phyloP scores from a whole-genome alignment of 169 alveolate species.

The Plasmodium vinckei region DNA sequence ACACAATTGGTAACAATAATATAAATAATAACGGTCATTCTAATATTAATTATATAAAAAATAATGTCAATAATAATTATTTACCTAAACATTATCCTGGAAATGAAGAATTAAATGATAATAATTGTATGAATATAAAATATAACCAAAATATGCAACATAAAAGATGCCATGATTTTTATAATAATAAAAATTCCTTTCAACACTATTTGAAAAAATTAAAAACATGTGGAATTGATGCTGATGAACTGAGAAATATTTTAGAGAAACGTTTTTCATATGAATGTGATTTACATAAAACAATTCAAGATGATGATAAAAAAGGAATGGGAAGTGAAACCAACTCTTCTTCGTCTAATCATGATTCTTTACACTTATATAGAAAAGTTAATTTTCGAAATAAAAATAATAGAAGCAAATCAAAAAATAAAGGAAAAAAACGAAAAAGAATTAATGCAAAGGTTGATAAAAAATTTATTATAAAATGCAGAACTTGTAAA shows the following conservation, averaged over 20 bases:
- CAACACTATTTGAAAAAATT: conserved; percentile 60
- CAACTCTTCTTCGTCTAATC: conserved; percentile 59
- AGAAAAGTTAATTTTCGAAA: conserved; percentile 40
- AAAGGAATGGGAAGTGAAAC: conserved; percentile 63
- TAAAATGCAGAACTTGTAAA: conserved; percentile 61
- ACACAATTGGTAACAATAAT: not conserved
- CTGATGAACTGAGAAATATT: conserved; percentile 35
- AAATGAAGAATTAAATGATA: conserved; percentile 10
- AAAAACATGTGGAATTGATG: conserved; percentile 61
- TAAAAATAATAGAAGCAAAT: conserved; percentile 52
- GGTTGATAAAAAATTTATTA: conserved; percentile 58
- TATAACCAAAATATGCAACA: conserved; percentile 36
- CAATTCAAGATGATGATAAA: conserved; percentile 52
- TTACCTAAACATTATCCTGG: not conserved
- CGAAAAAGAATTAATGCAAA: conserved; percentile 54
- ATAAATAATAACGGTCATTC: not conserved
- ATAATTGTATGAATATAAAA: conserved; percentile 24
- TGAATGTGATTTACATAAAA: conserved; percentile 36
- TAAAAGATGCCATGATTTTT: conserved; percentile 47
- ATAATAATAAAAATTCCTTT: conserved; percentile 50
- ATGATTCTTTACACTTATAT: conserved; percentile 38
- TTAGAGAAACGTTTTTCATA: conserved; percentile 34
- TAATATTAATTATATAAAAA: too few species aligned
- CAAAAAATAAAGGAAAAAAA: conserved; percentile 42
- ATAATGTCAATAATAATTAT: not conserved